A percentile compares a stretch with the other conserved stretches of the same genome.
phyloP scores from a whole-genome alignment of 148 eudicot genomes.

The Camellia granthamiana region DNA sequence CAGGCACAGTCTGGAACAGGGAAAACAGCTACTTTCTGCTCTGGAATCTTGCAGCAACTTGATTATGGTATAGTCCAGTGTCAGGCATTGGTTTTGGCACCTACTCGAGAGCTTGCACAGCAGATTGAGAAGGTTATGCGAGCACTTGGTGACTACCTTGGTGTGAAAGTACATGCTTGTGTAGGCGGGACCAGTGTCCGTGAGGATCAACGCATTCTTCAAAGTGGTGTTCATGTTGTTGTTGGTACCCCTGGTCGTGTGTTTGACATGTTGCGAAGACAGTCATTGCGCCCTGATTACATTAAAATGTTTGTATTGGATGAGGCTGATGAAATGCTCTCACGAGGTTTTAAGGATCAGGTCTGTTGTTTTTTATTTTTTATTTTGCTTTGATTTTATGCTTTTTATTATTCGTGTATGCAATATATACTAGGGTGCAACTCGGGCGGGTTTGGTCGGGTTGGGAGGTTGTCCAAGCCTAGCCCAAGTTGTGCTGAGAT shows the following conservation, averaged over 20 bases:
- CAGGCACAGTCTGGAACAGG: conserved; percentile 55
- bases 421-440: not conserved
- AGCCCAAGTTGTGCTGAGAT: too few species aligned
- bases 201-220: conserved; percentile 48
- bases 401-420: not conserved
- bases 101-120: conserved; percentile 50
- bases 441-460: too few species aligned
- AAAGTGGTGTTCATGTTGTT: conserved; percentile 49
- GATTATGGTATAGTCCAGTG: conserved; percentile 39
- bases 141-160: conserved; percentile 49
- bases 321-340: conserved; percentile 56
- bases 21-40: conserved; percentile 50
- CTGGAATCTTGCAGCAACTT: conserved; percentile 47
- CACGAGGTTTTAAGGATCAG: conserved; percentile 55
- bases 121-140: conserved; percentile 55
- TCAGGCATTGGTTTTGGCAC: conserved; percentile 53
- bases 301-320: conserved; percentile 50
- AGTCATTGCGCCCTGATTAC: conserved; percentile 35
- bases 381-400: not conserved
- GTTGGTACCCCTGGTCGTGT: conserved; percentile 59
- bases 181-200: conserved; percentile 48
- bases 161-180: conserved; percentile 52
- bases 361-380: conserved; percentile 2
- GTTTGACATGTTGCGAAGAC: conserved; percentile 46
- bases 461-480: too few species aligned